Base-by-base conservation (phyloP, 2,329 filamentous ascomycete species). In the Aspergillus brunneoviolaceus region DNA sequence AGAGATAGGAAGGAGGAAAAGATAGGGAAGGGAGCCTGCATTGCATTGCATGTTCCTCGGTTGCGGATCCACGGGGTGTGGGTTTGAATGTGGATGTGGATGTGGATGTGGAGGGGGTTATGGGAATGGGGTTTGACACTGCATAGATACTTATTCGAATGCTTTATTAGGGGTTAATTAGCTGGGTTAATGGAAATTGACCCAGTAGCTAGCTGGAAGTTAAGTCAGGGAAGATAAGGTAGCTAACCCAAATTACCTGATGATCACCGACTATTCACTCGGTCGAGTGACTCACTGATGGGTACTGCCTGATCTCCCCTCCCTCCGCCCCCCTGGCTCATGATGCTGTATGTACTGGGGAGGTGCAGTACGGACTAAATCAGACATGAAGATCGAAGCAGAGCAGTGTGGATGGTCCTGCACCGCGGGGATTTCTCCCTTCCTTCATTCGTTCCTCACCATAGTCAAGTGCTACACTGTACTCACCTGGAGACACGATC, bases 31-130 rank as follows among this genome's bases (percentile, higher is more conserved):
- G n/a, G 56, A 59, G 57, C 60, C 54, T 62, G 60, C 60, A 62
- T 62, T 62, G 60, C 60, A 61, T 61, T 56, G 60, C 60, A 60
- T 57, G 29, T 19, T 42, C 48, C 51, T 52, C 25, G 52, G 49
- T 55, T 48, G 53, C 27, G 53, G 60, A 57, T 59, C 54, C 57
- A 57, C 49, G 57, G 42, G 55, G 57, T 59, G 54, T 29, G 49
- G 51, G 49, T 27, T 11, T 35, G 33, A 14, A 35, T 35, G 33
- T 35, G 31, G 39, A 45, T 45, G 16, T 45, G 1, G 16, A 45
- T 16, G 39, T 42, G 25, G 25, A 27, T 27, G 25, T 29, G 27
- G 27, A 29, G 27, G 27, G 27, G 27, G 27, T 7, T 2, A 9
- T 29, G 7, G 27, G 27, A 29, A 29, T 29, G 27, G 27, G 27